phyloP scores from a whole-genome alignment of 2,329 filamentous ascomycete genomes.

The Orbilia javanica region DNA sequence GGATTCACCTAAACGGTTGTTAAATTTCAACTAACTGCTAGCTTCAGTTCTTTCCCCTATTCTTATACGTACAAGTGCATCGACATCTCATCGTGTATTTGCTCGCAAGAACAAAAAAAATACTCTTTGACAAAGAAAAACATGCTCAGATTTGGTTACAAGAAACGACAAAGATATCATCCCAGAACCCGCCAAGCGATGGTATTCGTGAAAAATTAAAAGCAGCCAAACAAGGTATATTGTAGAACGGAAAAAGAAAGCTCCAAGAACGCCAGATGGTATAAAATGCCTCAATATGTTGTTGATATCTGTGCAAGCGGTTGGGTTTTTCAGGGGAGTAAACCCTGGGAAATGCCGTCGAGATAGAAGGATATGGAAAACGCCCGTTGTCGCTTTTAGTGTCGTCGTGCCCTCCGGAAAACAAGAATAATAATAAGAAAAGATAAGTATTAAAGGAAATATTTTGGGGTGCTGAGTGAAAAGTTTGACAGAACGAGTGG shows the following conservation, averaged over 20 bases:
- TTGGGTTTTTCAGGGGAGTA: slow-evolving; percentile 18
- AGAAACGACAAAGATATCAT: slow-evolving; percentile 23
- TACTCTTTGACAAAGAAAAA: not conserved
- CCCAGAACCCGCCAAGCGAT: slow-evolving; percentile 44
- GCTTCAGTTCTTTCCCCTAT: not conserved
- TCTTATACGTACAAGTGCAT: slow-evolving; percentile 34
- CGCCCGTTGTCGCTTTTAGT: slow-evolving; percentile 47
- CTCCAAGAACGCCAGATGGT: slow-evolving; percentile 55
- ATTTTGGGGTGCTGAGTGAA: not conserved
- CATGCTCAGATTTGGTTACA: not conserved
- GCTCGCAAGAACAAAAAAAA: not conserved
- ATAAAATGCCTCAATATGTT: slow-evolving; percentile 36
- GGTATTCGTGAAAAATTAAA: slow-evolving; percentile 15
- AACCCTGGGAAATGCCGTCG: not conserved
- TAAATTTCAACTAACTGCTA: not conserved
- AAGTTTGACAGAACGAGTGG: not conserved
- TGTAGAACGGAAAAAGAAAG: slow-evolving; percentile 16
- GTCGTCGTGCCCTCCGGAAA: slow-evolving; percentile 23
- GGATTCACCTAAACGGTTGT: not conserved
- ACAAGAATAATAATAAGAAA: not conserved
- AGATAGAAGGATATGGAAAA: slow-evolving; percentile 32
- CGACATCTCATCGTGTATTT: slow-evolving; percentile 22
- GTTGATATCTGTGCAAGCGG: slow-evolving; percentile 11
- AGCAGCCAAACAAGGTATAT: slow-evolving; percentile 6
- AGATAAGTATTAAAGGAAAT: slow-evolving; percentile 13